Evolutionary conservation across 1,284 basidiomycete species (phyloP), one percentile per base, ranked within the genome.

Genomic region (Apiotrichum veenhuisii): DNA sequence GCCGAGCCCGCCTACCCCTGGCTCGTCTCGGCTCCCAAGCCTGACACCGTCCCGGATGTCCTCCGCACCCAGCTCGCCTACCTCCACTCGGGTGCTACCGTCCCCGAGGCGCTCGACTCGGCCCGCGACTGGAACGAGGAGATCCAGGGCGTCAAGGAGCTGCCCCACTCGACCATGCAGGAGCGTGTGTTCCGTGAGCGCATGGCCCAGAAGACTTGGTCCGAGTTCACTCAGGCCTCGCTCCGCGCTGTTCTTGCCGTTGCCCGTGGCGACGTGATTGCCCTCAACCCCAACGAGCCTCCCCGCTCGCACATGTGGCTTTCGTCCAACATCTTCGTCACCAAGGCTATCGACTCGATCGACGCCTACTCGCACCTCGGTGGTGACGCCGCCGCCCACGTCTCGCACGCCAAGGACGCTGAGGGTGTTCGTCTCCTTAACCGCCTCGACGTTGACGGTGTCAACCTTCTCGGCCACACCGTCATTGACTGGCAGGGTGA

Each of bases 381-480:
- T 36, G 82, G 81, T n/a, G 79, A 82, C 64, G 82, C 79, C 45
- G 82, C 82, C 7, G 80, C 81, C 26, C 79, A 80, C 51, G 78
- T 80, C 52, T 81, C 81, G 10, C 81, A 82, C 37, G 79, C 77
- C 65, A 84, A 84, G 73, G 82, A 84, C 62, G 77, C 80, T n/a
- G 73, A 74, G 47, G 82, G 81, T 50, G 79, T 83, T 66, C 75
- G 76, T 55, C 62, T 79, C 27, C 75, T 83, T 60, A 81, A 82
- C 72, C 78, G 78, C 58, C 73, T 82, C 56, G 82, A 83, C 60
- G 66, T 92, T 48, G 89, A 93, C 67, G 91, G 91, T 25, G 83
- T 83, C 58, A 91, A 88, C 74, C 83, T 86, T 45, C 80, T 94
- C 34, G 91, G 91, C 37, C 78, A 81, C 57, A 81, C 81, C 30